These are phyloP conservation scores for Paspalum notatum DNA, from an alignment of 176 grass and related monocot species.

Conservation along the genomic window DNA sequence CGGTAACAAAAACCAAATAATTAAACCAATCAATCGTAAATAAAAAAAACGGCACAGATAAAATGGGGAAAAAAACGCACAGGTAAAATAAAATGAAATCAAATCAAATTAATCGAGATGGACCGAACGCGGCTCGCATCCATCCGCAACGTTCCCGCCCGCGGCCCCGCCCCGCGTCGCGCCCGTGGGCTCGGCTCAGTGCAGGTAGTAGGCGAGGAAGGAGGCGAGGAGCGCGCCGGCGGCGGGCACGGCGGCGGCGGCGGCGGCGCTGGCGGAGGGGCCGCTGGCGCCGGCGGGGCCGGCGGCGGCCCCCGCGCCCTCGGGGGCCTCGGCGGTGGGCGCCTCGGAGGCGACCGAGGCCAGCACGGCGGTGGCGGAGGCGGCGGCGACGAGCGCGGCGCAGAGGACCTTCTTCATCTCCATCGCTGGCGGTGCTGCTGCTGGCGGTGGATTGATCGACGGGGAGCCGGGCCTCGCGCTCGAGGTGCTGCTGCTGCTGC, in stretches of 20 bases:
- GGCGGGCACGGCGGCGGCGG: conserved; percentile 34
- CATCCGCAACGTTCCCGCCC: not conserved
- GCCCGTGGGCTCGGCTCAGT: conserved; percentile 33
- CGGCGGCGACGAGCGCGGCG: conserved; percentile 57
- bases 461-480: not conserved
- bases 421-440: conserved; percentile 36
- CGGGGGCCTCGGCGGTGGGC: conserved; percentile 40
- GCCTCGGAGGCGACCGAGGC: not conserved
- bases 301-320: conserved; percentile 45
- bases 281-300: conserved; percentile 47
- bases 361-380: conserved; percentile 51
- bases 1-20: not conserved
- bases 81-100: not conserved
- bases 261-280: conserved; percentile 41
- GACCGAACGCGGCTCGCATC: not conserved
- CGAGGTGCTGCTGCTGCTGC: not conserved
- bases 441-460: not conserved
- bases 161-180: not conserved
- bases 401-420: conserved; percentile 79
- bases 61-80: too few relatives aligned
- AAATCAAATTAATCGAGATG: not conserved
- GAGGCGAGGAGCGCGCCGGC: conserved; percentile 62
- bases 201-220: conserved; percentile 72
- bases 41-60: not conserved
- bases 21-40: not conserved